A percentile compares a stretch with the other conserved stretches of the same genome.
Evolutionary conservation across 768 basidiomycete species (phyloP).

Genomic region (Xanthoconium purpureum): DNA sequence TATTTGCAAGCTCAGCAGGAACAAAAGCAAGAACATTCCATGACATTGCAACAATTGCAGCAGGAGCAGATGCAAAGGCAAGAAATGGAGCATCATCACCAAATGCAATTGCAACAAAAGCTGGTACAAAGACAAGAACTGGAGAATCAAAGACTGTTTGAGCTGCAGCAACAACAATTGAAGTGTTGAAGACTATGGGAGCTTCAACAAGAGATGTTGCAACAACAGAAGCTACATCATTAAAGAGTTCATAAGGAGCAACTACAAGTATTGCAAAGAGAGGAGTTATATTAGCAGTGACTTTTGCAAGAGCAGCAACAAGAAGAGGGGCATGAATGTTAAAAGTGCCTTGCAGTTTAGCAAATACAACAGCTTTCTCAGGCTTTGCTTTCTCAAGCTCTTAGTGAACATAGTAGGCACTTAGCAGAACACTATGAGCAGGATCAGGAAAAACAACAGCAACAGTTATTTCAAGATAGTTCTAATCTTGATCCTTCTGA

Average conservation of each 20-base stretch:
- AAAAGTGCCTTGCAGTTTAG: background rate
- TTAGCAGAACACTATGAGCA: slow-evolving; percentile 2
- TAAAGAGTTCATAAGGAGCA: no score
- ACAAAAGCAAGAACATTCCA: no score
- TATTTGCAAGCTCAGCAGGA: no score
- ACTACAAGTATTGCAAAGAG: no score
- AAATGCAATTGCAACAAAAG: background rate
- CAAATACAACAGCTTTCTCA: background rate
- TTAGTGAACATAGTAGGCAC: background rate
- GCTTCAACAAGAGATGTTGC: no score
- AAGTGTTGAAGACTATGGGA: no score
- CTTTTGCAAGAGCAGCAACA: background rate
- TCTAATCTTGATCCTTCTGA: background rate
- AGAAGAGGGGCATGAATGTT: background rate
- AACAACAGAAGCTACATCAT: no score
- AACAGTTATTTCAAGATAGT: background rate
- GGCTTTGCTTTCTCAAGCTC: background rate
- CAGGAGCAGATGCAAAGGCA: background rate
- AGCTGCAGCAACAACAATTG: background rate
- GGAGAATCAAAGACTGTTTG: background rate
- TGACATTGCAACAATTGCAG: no score
- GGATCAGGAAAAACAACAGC: background rate
- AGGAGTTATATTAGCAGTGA: no score
- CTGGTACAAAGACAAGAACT: no score
- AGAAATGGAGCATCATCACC: background rate